Evolutionary conservation across 805 yeast genomes (phyloP).

Genomic region (Torulaspora gathmanii): DNA sequence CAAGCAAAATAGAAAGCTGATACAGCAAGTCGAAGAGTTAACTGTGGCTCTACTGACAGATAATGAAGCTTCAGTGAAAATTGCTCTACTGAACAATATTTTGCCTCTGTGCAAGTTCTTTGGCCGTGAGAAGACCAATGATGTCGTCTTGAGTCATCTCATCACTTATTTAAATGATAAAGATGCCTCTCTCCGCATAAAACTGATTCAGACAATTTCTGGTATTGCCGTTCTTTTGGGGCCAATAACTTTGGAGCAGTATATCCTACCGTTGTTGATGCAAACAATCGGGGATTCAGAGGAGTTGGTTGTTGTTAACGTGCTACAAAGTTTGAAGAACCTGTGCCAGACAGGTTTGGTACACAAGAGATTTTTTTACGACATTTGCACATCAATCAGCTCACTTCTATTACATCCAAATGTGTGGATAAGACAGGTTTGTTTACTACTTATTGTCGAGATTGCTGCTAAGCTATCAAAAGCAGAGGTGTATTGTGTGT

Average conservation of each 20-base stretch:
- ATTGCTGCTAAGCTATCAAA: slow-evolving; percentile 57
- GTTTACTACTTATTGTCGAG: slow-evolving; percentile 55
- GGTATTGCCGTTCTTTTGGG: slow-evolving; percentile 80
- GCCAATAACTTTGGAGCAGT: slow-evolving; percentile 75
- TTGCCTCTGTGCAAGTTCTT: slow-evolving; percentile 73
- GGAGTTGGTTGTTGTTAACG: slow-evolving; percentile 71
- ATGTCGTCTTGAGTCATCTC: slow-evolving; percentile 80
- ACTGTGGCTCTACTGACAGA: slow-evolving; percentile 68
- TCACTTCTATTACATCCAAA: slow-evolving; percentile 79
- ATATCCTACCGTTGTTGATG: slow-evolving; percentile 74
- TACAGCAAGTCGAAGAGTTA: slow-evolving; percentile 54
- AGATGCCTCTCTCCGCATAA: slow-evolving; percentile 58
- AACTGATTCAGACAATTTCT: slow-evolving; percentile 66
- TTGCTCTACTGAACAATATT: slow-evolving; percentile 66
- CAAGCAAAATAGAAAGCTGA: slow-evolving; percentile 23
- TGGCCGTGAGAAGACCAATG: slow-evolving; percentile 85
- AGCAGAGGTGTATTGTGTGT: slow-evolving; percentile 78
- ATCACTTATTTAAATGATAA: slow-evolving; percentile 87
- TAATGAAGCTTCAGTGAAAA: slow-evolving; percentile 56
- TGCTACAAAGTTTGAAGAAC: slow-evolving; percentile 54
- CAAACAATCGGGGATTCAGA: slow-evolving; percentile 84
- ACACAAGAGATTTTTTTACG: slow-evolving; percentile 49
- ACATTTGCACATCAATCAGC: slow-evolving; percentile 46
- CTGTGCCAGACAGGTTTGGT: slow-evolving; percentile 55
- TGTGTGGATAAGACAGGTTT: slow-evolving; percentile 72